Base-by-base conservation (phyloP, 2,329 filamentous ascomycete species). In the Ascochyta viciae-villosae region DNA sequence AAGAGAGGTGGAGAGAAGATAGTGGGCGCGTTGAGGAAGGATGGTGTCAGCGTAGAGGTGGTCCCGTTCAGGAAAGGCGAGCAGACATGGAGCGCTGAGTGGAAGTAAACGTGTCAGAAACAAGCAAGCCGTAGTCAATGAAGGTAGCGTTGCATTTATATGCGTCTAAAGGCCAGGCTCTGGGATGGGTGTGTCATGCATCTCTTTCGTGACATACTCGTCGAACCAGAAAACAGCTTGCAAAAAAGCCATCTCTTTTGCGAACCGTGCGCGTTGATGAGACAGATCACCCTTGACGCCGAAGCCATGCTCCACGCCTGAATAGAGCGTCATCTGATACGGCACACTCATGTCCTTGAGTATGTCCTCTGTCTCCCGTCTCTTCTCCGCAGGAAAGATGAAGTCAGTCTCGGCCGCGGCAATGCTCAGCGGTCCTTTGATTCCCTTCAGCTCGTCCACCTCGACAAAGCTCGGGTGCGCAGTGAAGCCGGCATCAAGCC, bases 161-260 rank as follows among this genome's bases (percentile, higher is more conserved):
- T 39, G 3, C 37, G 10, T 39, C 37, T 24, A 39, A 6, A 4
- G 6, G 16, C 5, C n/a, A 19, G 37, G 10, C 4, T 23, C 4
- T 22, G 9, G 22, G 9, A 39, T 13, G 2, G 16, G 16, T 8
- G 15, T 54, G 23, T 54, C 44, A n/a, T 54, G 46, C 6, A 23
- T 37, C 33, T 37, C 56, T 39, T 66, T 58, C 73, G 79, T 80
- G 58, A 89, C 72, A 72, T 83, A 81, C 74, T 87, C 80, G 63
- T 90, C 83, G 64, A 96, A 92, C 91, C 91, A 96, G 48, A 80
- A 74, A 47, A 92, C 81, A 33, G 90, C 90, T 81, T 95, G 91
- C 61, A 82, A 68, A 72, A 95, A 95, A 5, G 91, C 91, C 77
- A 89, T 86, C 77, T 96, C 90, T 83, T 91, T 93, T 34, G 89